These are phyloP conservation scores for Drechmeria coniospora DNA, from an alignment of 2,329 filamentous ascomycete species.

Conservation along the genomic window DNA sequence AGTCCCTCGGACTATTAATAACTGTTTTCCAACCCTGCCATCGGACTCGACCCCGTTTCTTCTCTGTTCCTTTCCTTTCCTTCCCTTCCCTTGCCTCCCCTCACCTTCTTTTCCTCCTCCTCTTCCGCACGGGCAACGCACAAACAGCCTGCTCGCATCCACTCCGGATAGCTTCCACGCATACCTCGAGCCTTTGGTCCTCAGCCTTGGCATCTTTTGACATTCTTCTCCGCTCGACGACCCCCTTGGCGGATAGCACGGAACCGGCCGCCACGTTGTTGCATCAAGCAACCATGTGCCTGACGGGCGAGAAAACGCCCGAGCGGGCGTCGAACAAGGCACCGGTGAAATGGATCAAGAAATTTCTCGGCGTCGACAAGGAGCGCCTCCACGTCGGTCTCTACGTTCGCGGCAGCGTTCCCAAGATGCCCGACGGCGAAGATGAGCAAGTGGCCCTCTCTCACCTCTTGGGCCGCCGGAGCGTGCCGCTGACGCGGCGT, in stretches of 20 bases:
- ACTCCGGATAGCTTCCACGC: too few relatives aligned
- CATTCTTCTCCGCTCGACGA: too few relatives aligned
- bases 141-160: not conserved
- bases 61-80: not conserved
- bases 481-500: not conserved
- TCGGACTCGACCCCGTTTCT: not conserved
- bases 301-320: conserved; percentile 1
- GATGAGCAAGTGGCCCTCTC: conserved; percentile 3
- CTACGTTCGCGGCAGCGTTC: conserved; percentile 3
- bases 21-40: conserved; percentile 1
- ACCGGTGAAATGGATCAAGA: conserved; percentile 1
- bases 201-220: too few relatives aligned
- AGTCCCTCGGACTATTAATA: not conserved
- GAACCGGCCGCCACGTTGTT: too few relatives aligned
- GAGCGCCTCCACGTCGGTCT: conserved; percentile 10
- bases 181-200: not conserved
- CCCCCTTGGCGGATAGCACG: too few relatives aligned
- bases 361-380: conserved; percentile 1
- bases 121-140: not conserved
- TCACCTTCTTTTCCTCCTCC: not conserved
- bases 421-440: conserved; percentile 6
- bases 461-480: not conserved
- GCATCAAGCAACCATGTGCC: conserved; percentile 1
- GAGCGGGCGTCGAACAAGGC: conserved; percentile 3
- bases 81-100: not conserved